phyloP scores from a whole-genome alignment of 768 basidiomycete genomes.

The Macrocybe gigantea region DNA sequence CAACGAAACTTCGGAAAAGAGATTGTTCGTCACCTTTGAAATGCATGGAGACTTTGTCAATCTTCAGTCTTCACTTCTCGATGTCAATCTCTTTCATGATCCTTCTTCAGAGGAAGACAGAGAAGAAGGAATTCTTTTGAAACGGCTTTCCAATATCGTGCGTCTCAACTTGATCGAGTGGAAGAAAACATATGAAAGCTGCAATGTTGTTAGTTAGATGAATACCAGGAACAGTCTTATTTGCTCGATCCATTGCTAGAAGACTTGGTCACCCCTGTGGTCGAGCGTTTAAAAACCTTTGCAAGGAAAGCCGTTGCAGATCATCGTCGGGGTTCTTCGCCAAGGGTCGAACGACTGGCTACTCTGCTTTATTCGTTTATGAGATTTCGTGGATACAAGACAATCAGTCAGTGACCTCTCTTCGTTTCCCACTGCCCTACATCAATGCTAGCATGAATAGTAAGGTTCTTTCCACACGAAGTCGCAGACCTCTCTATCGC shows the following conservation, averaged over 20 bases:
- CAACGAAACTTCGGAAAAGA: constrained; percentile 37
- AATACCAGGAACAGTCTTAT: constrained; percentile 91
- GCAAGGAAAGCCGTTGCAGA: constrained; percentile 35
- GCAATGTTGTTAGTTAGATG: constrained; percentile 52
- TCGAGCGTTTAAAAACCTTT: constrained; percentile 54
- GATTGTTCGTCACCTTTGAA: constrained; percentile 52
- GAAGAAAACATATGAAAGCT: not conserved
- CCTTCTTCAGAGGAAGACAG: constrained; percentile 37
- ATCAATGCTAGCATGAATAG: constrained; percentile 33
- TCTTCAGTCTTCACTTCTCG: constrained; percentile 45
- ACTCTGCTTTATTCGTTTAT: constrained; percentile 71
- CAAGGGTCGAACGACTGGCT: constrained; percentile 48
- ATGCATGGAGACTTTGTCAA: constrained; percentile 53
- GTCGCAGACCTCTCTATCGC: constrained; percentile 76
- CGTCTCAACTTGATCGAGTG: constrained; percentile 16
- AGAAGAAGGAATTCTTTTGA: constrained; percentile 33
- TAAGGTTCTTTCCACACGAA: constrained; percentile 92
- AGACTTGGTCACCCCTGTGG: constrained; percentile 67
- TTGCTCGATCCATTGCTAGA: constrained; percentile 89
- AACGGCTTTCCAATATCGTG: constrained; percentile 47
- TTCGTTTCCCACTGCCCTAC: not conserved
- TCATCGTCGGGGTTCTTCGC: constrained; percentile 20
- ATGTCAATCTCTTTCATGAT: constrained; percentile 36
- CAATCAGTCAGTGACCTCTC: constrained; percentile 61
- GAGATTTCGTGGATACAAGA: constrained; percentile 88